These are phyloP conservation scores for Chaetomidium leptoderma DNA, from an alignment of 495 filamentous ascomycete species.

Conservation along the genomic window DNA sequence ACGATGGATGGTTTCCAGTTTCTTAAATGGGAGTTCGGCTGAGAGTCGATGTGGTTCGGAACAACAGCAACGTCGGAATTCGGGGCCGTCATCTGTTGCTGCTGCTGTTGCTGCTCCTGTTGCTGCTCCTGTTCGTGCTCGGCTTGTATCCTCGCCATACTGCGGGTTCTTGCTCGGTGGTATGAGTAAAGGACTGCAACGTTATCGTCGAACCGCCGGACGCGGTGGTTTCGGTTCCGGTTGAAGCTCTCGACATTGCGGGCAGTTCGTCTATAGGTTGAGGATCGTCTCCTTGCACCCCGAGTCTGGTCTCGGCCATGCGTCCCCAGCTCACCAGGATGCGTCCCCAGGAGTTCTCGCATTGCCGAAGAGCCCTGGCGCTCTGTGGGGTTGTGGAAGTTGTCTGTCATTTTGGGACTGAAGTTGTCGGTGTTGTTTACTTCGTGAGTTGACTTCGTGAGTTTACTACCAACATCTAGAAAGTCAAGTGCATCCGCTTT, in stretches of 20 bases:
- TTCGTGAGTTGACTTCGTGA: too few species aligned
- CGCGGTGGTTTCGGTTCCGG: constrained; percentile 11
- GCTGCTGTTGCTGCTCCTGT: neutral
- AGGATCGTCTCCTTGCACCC: neutral
- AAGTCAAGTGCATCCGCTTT: neutral
- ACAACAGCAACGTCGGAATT: neutral
- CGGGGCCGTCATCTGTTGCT: neutral
- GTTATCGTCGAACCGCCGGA: neutral
- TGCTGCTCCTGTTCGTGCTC: neutral
- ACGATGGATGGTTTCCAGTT: constrained; percentile 28
- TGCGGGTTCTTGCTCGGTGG: constrained; percentile 15
- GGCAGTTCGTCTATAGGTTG: neutral
- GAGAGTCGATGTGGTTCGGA: neutral
- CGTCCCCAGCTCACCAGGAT: neutral
- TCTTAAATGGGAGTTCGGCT: neutral
- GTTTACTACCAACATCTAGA: too few species aligned
- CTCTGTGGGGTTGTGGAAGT: neutral
- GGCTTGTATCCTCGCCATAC: constrained; percentile 10
- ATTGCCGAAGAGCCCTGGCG: neutral
- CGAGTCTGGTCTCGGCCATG: neutral
- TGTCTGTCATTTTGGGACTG: constrained; percentile 4
- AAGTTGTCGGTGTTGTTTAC: neutral
- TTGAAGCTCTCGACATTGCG: constrained; percentile 18
- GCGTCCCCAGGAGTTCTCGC: neutral
- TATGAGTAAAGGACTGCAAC: neutral